These are phyloP conservation scores for Aspergillus fischeri DNA, from an alignment of 2,329 filamentous ascomycete genomes.

Conservation along the genomic window DNA sequence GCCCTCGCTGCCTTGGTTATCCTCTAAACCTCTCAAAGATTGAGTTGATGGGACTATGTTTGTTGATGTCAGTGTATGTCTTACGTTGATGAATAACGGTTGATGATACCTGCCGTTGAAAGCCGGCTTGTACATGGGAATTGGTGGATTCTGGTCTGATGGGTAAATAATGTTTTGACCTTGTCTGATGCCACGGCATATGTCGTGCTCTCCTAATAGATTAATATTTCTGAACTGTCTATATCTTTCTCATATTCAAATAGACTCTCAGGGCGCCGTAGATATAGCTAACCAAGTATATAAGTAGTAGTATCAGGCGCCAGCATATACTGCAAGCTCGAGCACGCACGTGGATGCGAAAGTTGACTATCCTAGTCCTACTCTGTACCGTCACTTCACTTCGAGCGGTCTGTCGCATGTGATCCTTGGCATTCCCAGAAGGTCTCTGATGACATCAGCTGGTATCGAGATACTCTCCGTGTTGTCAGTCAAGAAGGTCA, in stretches of 20 bases:
- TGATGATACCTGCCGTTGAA: neutral
- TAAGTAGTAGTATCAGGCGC: slow-evolving; percentile 16
- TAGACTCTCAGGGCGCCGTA: neutral
- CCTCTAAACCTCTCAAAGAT: slow-evolving; percentile 27
- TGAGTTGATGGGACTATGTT: neutral
- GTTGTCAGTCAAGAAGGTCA: neutral
- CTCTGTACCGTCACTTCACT: no score
- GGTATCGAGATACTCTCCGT: neutral
- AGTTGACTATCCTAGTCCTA: no score
- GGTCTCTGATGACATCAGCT: neutral
- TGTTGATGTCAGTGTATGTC: neutral
- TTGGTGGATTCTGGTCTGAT: neutral
- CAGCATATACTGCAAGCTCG: neutral
- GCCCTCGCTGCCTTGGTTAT: slow-evolving; percentile 42
- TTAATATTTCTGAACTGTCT: neutral
- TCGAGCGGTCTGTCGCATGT: neutral
- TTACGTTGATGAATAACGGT: slow-evolving; percentile 13
- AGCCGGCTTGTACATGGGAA: neutral
- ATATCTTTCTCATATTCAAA: neutral
- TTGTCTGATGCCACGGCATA: neutral
- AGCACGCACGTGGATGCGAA: no score
- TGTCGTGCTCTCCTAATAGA: neutral
- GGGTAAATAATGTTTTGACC: neutral
- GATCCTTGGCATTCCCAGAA: neutral
- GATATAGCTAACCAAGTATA: neutral